Base-by-base conservation (phyloP, 106 monocot genomes). In the Dactylorhiza incarnata region DNA sequence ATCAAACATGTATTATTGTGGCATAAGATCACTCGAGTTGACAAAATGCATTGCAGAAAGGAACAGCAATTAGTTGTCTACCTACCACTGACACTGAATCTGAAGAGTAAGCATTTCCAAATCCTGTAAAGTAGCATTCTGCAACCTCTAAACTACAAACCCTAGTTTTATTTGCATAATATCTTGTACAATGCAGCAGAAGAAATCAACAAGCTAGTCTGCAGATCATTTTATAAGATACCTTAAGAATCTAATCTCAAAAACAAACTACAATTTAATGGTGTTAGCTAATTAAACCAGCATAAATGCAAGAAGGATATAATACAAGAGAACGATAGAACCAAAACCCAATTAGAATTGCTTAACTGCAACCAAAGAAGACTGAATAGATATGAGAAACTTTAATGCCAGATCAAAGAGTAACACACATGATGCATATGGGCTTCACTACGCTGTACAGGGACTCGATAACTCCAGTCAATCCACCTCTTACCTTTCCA, bases 391-490 rank as follows among this genome's bases (percentile, higher is more conserved):
- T 37, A 14, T 26, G 29, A 66, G 62, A 66, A 66, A n/a, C 24
- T 26, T 14, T 13, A 37, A 29, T 71, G 17, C 68, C 44, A 68
- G 20, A 71, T 71, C 44, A 48, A 71, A 66, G 14, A 66, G 66
- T 13, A 62, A 76, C 78, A 82, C 15, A 86, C 86, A 86, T 29
- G 47, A 86, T 74, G 59, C 49, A 82, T 13, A 86, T 79, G 9
- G 82, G 82, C 76, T 82, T 86, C 56, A 79, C 86, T 7, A 82
- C 79, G 45, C 76, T 77, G 74, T 86, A 86, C 68, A 86, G 14
- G 7, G 86, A 86, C 23, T 86, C 82, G 50, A 86, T 77, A 51
- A 82, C 79, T 5, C 86, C 86, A 23, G 79, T 66, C 79, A 82
- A 24, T 7, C 86, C 86, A 4, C 76, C 79, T 74, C 79, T 49